Evolutionary conservation across 805 yeast species (phyloP).

Genomic region (Pichia deserticola): DNA sequence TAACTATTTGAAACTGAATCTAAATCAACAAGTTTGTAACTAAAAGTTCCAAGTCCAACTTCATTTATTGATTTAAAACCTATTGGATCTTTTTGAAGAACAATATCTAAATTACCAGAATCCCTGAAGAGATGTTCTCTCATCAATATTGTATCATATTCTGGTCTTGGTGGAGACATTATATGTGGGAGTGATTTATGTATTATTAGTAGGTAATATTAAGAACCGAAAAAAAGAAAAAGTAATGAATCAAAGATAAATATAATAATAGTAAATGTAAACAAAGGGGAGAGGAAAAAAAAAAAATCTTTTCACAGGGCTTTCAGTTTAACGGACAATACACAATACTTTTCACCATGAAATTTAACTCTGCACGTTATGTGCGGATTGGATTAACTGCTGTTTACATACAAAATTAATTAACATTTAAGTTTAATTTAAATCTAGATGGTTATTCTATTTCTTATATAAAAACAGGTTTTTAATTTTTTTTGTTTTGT

Average conservation of each 20-base stretch:
- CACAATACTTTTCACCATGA: too few species aligned
- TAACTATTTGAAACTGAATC: background rate
- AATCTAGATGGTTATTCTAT: too few species aligned
- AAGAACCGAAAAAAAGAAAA: background rate
- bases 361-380: too few species aligned
- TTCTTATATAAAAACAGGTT: too few species aligned
- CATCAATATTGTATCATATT: conserved; percentile 26
- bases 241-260: background rate
- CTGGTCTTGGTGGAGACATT: conserved; percentile 29
- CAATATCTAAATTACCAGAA: conserved; percentile 18
- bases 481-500: too few species aligned
- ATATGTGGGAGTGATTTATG: background rate
- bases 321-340: too few species aligned
- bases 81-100: conserved; percentile 21
- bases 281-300: too few species aligned
- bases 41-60: conserved; percentile 25
- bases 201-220: background rate
- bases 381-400: too few species aligned
- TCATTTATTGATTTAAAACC: conserved; percentile 25
- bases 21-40: conserved; percentile 19
- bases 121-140: conserved; percentile 30
- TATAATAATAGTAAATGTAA: too few species aligned
- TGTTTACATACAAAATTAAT: too few species aligned
- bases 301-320: too few species aligned
- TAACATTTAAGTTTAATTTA: too few species aligned